Conservation (phyloP, 2,329 filamentous ascomycete species). For the Gnomoniopsis smithogilvyi region DNA sequence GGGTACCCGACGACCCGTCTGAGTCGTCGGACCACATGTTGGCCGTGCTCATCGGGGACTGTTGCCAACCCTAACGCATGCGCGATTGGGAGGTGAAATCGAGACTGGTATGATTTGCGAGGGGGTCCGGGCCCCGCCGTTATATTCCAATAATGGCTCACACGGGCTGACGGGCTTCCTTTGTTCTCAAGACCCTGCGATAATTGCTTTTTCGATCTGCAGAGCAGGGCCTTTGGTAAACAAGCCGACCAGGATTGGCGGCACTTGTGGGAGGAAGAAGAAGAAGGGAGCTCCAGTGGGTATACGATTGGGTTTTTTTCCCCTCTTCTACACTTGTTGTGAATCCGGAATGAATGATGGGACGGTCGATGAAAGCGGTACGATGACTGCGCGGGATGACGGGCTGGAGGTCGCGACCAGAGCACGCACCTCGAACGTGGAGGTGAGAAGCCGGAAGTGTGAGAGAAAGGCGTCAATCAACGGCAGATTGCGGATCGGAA, state of each 20-base stretch:
- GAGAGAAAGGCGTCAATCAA: too few species aligned
- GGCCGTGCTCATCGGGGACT: slow-evolving; percentile 15
- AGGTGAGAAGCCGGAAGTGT: too few species aligned
- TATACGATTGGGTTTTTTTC: too few species aligned
- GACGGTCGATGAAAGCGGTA: too few species aligned
- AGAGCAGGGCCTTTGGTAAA: background rate
- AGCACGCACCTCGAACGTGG: too few species aligned
- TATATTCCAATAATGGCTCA: background rate
- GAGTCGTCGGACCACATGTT: slow-evolving; percentile 19
- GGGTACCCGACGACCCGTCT: slow-evolving; percentile 8
- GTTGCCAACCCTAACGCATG: slow-evolving; percentile 9
- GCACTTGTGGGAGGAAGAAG: background rate
- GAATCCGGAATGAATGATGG: too few species aligned
- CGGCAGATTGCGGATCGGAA: too few species aligned
- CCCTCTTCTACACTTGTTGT: too few species aligned
- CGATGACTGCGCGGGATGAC: too few species aligned
- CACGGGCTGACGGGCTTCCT: background rate
- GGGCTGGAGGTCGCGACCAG: too few species aligned
- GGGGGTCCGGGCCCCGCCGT: background rate
- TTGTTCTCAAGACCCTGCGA: background rate
- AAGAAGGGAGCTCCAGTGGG: background rate
- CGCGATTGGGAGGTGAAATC: slow-evolving; percentile 1
- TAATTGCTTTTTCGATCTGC: background rate
- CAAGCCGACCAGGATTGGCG: background rate
- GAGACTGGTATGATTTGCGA: background rate